Conservation (phyloP, 2,329 filamentous ascomycete genomes). For the Cytospora piceae region DNA sequence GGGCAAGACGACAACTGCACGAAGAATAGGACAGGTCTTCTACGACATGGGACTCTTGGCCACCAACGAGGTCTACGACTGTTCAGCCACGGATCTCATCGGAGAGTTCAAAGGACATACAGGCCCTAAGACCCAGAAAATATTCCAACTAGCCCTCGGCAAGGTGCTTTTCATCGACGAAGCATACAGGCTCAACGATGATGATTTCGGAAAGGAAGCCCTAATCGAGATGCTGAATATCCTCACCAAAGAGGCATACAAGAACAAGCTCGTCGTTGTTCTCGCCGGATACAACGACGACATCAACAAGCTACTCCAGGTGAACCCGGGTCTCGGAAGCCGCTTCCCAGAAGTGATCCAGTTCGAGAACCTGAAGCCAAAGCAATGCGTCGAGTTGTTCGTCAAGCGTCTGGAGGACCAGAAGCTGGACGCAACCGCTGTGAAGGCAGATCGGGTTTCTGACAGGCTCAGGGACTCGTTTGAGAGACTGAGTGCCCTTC, state of each 20-base stretch:
- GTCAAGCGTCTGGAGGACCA: constrained; percentile 38
- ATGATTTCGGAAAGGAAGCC: constrained; percentile 59
- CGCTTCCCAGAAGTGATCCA: constrained; percentile 66
- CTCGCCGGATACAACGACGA: constrained; percentile 70
- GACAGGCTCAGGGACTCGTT: constrained; percentile 37
- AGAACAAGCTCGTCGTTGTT: constrained; percentile 65
- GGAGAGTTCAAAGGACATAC: constrained; percentile 72
- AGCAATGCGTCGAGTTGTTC: constrained; percentile 52
- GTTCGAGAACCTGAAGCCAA: constrained; percentile 52
- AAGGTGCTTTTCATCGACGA: constrained; percentile 74
- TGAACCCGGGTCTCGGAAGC: constrained; percentile 67
- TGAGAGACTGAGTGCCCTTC: constrained; percentile 3
- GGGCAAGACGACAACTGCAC: constrained; percentile 73
- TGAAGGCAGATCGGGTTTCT: constrained; percentile 32
- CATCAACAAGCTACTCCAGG: constrained; percentile 64
- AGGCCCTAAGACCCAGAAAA: constrained; percentile 64
- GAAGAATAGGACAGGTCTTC: constrained; percentile 65
- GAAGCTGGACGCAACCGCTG: constrained; percentile 18
- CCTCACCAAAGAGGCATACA: constrained; percentile 59
- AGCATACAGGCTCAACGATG: constrained; percentile 66
- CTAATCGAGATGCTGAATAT: constrained; percentile 57
- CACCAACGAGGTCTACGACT: constrained; percentile 62
- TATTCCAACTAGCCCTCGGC: constrained; percentile 65
- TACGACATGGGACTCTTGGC: constrained; percentile 74
- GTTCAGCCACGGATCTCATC: constrained; percentile 70